Percentiles rank a stretch among this genome's conserved stretches.
These are phyloP conservation scores for Linnemannia elongata DNA, from an alignment of 192 early-diverging fungal species.

Conservation along the genomic window DNA sequence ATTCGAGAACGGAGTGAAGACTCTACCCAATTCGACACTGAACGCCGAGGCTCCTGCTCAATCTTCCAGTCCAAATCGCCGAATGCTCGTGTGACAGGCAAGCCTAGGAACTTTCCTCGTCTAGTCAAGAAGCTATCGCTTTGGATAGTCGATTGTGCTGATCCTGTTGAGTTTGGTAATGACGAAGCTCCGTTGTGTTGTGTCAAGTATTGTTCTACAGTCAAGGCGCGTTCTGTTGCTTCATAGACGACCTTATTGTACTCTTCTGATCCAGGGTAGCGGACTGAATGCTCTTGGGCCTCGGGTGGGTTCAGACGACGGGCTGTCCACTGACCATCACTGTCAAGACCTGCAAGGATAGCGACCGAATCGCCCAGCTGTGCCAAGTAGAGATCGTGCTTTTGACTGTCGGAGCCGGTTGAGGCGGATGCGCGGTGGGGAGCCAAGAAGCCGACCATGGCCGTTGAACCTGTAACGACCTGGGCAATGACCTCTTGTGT, in stretches of 20 bases:
- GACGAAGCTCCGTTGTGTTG: constrained; percentile 17
- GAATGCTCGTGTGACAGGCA: constrained; percentile 46
- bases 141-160: not conserved
- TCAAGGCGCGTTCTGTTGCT: constrained; percentile 41
- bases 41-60: constrained; percentile 31
- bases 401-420: not conserved
- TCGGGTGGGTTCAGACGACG: constrained; percentile 44
- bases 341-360: constrained; percentile 39
- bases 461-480: constrained; percentile 48
- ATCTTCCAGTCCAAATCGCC: constrained; percentile 54
- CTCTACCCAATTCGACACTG: constrained; percentile 42
- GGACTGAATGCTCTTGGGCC: constrained; percentile 48
- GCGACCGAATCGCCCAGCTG: constrained; percentile 48
- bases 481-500: constrained; percentile 35
- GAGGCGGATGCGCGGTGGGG: constrained; percentile 9
- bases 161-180: not conserved
- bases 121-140: constrained; percentile 42
- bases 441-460: constrained; percentile 45
- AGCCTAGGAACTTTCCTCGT: constrained; percentile 37
- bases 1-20: constrained; percentile 23
- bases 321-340: constrained; percentile 32
- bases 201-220: constrained; percentile 39
- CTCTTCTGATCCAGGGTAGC: constrained; percentile 42
- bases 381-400: constrained; percentile 40
- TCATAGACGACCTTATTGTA: constrained; percentile 39